Percentiles rank a stretch among this genome's conserved stretches.
These are phyloP conservation scores for Candida taoyuanica DNA, from an alignment of 805 yeast species.

Conservation along the genomic window DNA sequence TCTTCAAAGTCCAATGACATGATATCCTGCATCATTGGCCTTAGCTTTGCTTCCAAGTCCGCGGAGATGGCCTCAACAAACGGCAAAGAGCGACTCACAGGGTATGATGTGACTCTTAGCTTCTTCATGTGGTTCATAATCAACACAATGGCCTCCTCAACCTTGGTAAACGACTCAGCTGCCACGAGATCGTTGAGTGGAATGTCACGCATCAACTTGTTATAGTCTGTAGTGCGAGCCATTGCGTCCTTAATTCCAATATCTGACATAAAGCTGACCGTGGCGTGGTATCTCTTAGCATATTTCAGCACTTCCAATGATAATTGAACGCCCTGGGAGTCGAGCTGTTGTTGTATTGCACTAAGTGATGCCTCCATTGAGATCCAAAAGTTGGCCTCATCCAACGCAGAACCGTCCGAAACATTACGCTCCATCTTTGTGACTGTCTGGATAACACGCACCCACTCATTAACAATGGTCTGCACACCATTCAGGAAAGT, in stretches of 20 bases:
- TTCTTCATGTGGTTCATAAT: constrained; percentile 63
- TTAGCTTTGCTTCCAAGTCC: constrained; percentile 48
- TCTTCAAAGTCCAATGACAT: constrained; percentile 39
- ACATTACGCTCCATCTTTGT: constrained; percentile 51
- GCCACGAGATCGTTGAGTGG: constrained; percentile 58
- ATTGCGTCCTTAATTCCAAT: constrained; percentile 58
- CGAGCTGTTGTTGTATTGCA: constrained; percentile 54
- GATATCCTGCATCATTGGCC: constrained; percentile 37
- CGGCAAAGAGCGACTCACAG: constrained; percentile 56
- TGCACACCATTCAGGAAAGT: constrained; percentile 66
- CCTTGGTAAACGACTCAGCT: constrained; percentile 39
- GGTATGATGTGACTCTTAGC: constrained; percentile 56
- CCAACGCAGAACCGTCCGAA: constrained; percentile 48
- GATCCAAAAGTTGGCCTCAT: constrained; percentile 77
- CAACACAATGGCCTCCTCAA: constrained; percentile 40
- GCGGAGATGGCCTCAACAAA: constrained; percentile 61
- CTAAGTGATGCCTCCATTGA: constrained; percentile 59
- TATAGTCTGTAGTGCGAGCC: constrained; percentile 48
- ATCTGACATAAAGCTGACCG: constrained; percentile 67
- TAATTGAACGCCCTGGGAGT: constrained; percentile 45
- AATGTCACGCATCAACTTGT: constrained; percentile 60
- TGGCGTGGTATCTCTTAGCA: constrained; percentile 77
- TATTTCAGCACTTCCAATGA: constrained; percentile 58
- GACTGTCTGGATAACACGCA: constrained; percentile 52
- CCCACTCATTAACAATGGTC: constrained; percentile 68